Percentiles rank a stretch among this genome's conserved stretches.
phyloP scores from a whole-genome alignment of 805 yeast genomes.

The Wickerhamiella lipophila region DNA sequence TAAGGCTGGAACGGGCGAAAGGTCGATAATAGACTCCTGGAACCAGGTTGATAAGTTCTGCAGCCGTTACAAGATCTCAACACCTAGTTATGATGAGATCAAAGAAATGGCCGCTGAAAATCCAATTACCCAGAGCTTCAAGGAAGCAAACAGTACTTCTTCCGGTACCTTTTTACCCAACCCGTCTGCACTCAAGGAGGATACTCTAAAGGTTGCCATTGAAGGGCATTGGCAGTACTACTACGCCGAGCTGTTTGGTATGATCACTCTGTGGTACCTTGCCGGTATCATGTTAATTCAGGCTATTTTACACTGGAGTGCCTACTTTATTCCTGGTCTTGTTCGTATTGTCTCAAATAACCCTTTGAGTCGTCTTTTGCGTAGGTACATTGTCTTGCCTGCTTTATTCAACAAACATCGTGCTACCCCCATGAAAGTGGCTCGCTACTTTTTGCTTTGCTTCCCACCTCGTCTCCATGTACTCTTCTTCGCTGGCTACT shows the following conservation, averaged over 20 bases:
- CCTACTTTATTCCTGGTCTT: slow-evolving; percentile 1
- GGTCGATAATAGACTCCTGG: slow-evolving; percentile 5
- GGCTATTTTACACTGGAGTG: slow-evolving; percentile 6
- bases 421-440: slow-evolving; percentile 7
- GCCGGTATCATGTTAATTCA: slow-evolving; percentile 2
- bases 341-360: neutral
- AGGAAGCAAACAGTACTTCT: neutral
- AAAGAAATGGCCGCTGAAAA: neutral
- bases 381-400: slow-evolving; percentile 7
- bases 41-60: neutral
- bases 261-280: slow-evolving; percentile 8
- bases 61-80: neutral
- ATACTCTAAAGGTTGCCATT: neutral
- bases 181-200: neutral
- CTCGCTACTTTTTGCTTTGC: slow-evolving; percentile 4
- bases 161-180: slow-evolving; percentile 4
- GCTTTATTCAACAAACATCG: slow-evolving; percentile 9
- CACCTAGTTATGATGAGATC: neutral
- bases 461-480: slow-evolving; percentile 10
- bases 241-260: neutral
- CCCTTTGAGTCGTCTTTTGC: neutral
- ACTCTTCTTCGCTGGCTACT: slow-evolving; percentile 1
- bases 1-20: neutral
- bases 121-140: slow-evolving; percentile 8
- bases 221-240: slow-evolving; percentile 4